phyloP scores from a whole-genome alignment of 1,139 yeast species.

The Candida labiduridarum region DNA sequence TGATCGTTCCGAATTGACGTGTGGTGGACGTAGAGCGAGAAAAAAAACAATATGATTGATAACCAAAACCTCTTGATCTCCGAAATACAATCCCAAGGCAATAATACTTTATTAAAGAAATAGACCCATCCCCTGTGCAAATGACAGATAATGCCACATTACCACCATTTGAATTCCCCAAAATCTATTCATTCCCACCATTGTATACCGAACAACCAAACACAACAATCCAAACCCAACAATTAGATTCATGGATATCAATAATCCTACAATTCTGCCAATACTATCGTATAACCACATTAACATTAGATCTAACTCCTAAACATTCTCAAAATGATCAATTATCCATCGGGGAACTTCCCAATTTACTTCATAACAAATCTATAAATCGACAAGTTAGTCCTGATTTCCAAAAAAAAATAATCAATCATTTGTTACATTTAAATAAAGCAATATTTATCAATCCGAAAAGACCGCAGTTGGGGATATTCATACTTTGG shows the following conservation, averaged over 20 bases:
- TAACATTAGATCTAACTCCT: conserved; percentile 34
- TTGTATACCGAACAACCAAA: conserved; percentile 90
- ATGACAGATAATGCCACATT: conserved; percentile 3
- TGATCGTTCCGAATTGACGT: not conserved
- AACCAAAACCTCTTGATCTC: not conserved
- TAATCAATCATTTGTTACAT: conserved; percentile 60
- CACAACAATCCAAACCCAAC: conserved; percentile 74
- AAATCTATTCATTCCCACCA: conserved; percentile 87
- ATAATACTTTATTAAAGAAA: not conserved
- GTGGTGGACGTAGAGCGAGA: not conserved
- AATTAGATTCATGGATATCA: conserved; percentile 53
- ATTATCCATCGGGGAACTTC: conserved; percentile 22
- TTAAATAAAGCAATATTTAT: conserved; percentile 56
- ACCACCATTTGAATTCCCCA: conserved; percentile 51
- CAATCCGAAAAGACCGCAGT: conserved; percentile 40
- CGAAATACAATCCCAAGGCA: not conserved
- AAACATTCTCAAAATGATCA: conserved; percentile 28
- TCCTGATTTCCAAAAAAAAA: conserved; percentile 54
- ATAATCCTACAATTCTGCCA: conserved; percentile 59
- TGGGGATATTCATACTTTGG: conserved; percentile 66
- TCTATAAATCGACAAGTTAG: conserved; percentile 56
- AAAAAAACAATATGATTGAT: not conserved
- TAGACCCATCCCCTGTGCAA: not conserved
- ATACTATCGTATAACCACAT: conserved; percentile 47
- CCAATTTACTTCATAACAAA: conserved; percentile 50